These are phyloP conservation scores for Syzygium aromaticum DNA, from an alignment of 345 rosid genomes.

Conservation along the genomic window DNA sequence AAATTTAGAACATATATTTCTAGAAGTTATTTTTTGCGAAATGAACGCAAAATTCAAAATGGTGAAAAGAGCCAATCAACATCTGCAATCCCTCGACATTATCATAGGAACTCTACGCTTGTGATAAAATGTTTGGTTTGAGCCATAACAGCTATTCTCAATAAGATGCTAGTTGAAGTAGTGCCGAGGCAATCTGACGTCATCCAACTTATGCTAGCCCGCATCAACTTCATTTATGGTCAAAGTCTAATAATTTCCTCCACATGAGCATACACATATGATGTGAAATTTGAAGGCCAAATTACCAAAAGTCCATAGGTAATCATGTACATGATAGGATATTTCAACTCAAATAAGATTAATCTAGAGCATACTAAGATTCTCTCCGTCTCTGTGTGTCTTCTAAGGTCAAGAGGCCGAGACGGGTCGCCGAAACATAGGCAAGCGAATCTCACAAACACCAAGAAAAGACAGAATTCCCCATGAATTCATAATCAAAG, in stretches of 20 bases:
- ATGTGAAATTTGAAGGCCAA: background rate
- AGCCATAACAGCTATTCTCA: background rate
- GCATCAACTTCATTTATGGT: background rate
- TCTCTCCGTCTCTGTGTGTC: background rate
- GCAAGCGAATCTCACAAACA: background rate
- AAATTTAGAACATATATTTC: too few species aligned
- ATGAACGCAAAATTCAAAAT: background rate
- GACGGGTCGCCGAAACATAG: background rate
- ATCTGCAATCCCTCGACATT: background rate
- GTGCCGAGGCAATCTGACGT: background rate
- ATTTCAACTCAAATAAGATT: background rate
- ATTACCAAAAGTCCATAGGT: background rate
- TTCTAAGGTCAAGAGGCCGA: background rate
- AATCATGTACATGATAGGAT: background rate
- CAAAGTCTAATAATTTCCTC: background rate
- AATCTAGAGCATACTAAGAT: background rate
- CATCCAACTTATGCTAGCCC: background rate
- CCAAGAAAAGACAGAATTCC: background rate
- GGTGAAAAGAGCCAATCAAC: background rate
- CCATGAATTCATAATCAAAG: background rate
- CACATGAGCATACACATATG: background rate
- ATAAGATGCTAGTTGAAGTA: rapidly evolving
- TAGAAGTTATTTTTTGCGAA: too few species aligned
- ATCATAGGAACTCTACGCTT: background rate
- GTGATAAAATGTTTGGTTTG: background rate